Base-by-base conservation (phyloP, 257 asterid genomes). In the Voacanga thouarsii region DNA sequence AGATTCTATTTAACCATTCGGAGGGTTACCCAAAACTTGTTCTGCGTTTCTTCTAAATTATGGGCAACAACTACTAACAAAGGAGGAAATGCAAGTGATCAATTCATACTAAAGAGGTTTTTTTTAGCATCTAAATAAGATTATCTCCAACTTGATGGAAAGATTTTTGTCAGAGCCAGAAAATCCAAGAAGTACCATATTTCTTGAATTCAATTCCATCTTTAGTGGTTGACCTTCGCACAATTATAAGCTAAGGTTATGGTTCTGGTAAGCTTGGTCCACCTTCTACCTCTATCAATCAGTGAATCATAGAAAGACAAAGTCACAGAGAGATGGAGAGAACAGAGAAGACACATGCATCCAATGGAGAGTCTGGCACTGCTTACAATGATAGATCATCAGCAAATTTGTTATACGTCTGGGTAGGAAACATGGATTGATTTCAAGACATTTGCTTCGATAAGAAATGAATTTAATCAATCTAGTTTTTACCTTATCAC, bases 161-260 rank as follows among this genome's bases (percentile, higher is more conserved):
- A 72, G 76, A 50, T 51, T 50, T 67, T 50, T 72, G 72, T 28
- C 26, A 33, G 51, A 23, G 6, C 8, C 73, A 68, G 45, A 23
- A 55, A 73, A 73, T 51, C 66, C 77, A 30, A 53, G 50, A 64
- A 21, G 60, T 19, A 66, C 73, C 73, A 33, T 21, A 19, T 50
- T 23, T 60, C 75, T 77, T 39, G 39, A 76, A 57, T 59, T 80
- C 41, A 70, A 75, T 59, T 79, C 68, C 82, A 43, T 71, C 84
- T 86, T 89, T 84, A 83, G 90, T 88, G 85, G 96, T 91, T 91
- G 90, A 89, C 91, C 79, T 82, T 82, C 80, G 81, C 71, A 76
- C 81, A 71, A 37, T 73, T 67, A 72, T 65, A 37, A 80, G 84
- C 81, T 56, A 61, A 73, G 80, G 70, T 84, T 61, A 78, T 88